Base-by-base conservation (phyloP, 352 stramenopile genomes). In the Nothophytophthora sp. region DNA sequence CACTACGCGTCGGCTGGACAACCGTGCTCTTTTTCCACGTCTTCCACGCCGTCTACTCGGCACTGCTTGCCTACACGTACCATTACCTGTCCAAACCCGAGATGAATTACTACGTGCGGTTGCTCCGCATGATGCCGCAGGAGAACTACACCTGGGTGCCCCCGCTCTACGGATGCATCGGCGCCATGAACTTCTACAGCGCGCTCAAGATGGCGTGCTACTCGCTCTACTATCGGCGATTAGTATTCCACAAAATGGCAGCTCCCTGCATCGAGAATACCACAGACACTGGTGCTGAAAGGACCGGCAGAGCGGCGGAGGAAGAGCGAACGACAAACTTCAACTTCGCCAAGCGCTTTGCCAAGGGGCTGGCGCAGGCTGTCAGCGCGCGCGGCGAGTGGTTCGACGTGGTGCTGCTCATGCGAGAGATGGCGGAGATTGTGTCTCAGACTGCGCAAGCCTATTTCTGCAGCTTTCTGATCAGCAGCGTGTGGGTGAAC, bases 401-500 rank as follows among this genome's bases (percentile, higher is more conserved):
- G 58, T 70, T 73, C 25, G 63, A 70, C 30, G 24, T 48, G 0
- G 25, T 63, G 28, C 50, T 73, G 8, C 33, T 70, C 8, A 48
- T 59, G 16, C 37, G 50, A 9, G 63, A 73, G 19, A 36, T 70
- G 12, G 23, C 38, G 5, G 59, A 73, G 32, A 67, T 73, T 28
- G 35, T 39, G 6, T 73, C 63, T 7, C 59, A 70, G 33, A 70
- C 49, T 3, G 43, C 64, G 1, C 63, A 73, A 23, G 59, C 59
- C 1, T 39, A 73, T 30, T 67, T 43, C 11, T 73, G 48, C 2
- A 73, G 63, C 33, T 51, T 63, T 12, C 45, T 66, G 13, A 66
- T 73, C 29, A 70, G 51, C 22, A 73, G 37, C 5, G 38, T 69
- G 8, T 70, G 60, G 64, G 62, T 71, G 37, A 71, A 74, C 22